These are phyloP conservation scores for Schwanniomyces vanrijiae DNA, from an alignment of 805 yeast genomes.

Conservation along the genomic window DNA sequence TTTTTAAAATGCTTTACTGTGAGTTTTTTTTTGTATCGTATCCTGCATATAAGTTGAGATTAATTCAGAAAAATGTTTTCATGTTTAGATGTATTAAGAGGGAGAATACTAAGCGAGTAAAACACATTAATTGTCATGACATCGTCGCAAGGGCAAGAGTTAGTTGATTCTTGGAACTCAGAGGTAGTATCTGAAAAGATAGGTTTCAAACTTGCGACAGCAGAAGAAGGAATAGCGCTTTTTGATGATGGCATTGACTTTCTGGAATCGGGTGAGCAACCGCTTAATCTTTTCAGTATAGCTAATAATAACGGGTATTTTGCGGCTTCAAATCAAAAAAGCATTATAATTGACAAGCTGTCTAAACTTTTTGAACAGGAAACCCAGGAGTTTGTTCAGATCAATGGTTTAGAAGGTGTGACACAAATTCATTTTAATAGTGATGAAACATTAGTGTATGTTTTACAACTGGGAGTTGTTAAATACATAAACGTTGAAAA, in stretches of 20 bases:
- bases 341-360: conserved; percentile 6
- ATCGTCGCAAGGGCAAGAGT: neutral
- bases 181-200: conserved; percentile 35
- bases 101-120: neutral
- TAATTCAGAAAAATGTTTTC: conserved; percentile 1
- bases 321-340: conserved; percentile 31
- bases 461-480: conserved; percentile 21
- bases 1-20: neutral
- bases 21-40: too few species aligned
- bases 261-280: conserved; percentile 7
- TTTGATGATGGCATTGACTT: conserved; percentile 27
- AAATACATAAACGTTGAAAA: conserved; percentile 6
- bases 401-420: conserved; percentile 5
- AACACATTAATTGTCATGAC: neutral
- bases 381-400: neutral
- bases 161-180: conserved; percentile 6
- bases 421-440: conserved; percentile 26
- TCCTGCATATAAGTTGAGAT: neutral
- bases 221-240: conserved; percentile 23
- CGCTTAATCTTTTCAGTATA: conserved; percentile 27
- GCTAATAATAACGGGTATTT: conserved; percentile 22
- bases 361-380: neutral
- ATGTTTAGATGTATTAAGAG: neutral
- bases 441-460: conserved; percentile 27
- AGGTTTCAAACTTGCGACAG: conserved; percentile 33